These are phyloP conservation scores for Lentinula novae-zelandiae DNA, from an alignment of 1,284 basidiomycete genomes.

Conservation along the genomic window DNA sequence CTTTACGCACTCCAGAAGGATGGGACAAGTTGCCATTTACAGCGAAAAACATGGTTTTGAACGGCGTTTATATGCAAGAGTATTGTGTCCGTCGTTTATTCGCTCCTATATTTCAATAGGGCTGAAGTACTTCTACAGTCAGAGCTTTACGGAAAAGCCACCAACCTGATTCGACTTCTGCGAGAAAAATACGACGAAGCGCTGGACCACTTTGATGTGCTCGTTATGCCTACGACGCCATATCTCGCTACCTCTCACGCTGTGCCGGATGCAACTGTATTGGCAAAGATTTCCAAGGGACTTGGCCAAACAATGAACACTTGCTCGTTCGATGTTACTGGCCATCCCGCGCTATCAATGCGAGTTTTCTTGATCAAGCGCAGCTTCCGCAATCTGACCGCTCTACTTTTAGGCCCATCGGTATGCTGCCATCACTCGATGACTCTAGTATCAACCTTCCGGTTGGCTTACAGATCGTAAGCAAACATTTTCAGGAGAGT, in stretches of 20 bases:
- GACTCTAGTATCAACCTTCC: conserved; percentile 9
- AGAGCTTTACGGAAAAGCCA: conserved; percentile 13
- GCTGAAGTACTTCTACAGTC: conserved; percentile 3
- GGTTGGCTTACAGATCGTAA: conserved; percentile 8
- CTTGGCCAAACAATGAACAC: conserved; percentile 13
- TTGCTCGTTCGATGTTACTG: conserved; percentile 12
- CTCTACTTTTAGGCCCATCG: conserved; percentile 8
- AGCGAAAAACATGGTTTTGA: conserved; percentile 9
- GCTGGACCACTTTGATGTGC: conserved; percentile 5
- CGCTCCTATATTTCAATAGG: background rate
- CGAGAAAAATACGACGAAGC: conserved; percentile 11
- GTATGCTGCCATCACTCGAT: conserved; percentile 10
- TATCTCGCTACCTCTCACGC: conserved; percentile 10
- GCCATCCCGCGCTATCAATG: conserved; percentile 11
- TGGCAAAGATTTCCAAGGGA: conserved; percentile 11
- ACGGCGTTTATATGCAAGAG: conserved; percentile 9
- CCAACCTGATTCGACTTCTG: conserved; percentile 9
- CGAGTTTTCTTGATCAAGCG: background rate
- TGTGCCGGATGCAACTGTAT: conserved; percentile 1
- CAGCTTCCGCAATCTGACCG: background rate
- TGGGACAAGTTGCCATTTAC: conserved; percentile 11
- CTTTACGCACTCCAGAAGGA: conserved; percentile 8
- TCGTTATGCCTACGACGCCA: conserved; percentile 12
- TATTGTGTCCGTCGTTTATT: background rate
- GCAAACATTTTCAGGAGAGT: conserved; percentile 9